phyloP scores from a whole-genome alignment of 257 asterid species.

The Linderniella brevidens region DNA sequence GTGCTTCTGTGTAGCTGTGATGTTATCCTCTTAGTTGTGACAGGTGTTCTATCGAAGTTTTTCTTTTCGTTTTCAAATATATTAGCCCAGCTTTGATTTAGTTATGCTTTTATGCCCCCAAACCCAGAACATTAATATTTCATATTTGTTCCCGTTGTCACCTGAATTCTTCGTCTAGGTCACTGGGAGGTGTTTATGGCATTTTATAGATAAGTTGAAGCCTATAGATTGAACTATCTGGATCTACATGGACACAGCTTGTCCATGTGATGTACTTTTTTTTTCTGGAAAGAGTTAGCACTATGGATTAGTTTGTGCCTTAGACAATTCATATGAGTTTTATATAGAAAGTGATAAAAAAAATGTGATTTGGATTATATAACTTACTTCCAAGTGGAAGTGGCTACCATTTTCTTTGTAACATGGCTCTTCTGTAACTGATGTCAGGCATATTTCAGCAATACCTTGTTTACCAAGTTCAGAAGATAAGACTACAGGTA shows the following conservation, averaged over 20 bases:
- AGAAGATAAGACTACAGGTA: constrained; percentile 89
- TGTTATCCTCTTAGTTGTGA: constrained; percentile 54
- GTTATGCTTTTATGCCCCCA: not conserved
- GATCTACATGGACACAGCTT: too few species aligned
- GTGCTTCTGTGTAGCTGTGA: constrained; percentile 79
- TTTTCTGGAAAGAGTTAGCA: too few species aligned
- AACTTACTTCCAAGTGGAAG: not conserved
- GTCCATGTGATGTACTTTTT: too few species aligned
- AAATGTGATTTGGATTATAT: not conserved
- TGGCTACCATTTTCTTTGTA: constrained; percentile 6
- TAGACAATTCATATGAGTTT: too few species aligned
- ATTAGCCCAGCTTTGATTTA: not conserved
- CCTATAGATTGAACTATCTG: too few species aligned
- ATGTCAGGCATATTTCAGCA: constrained; percentile 79
- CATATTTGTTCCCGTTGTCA: too few species aligned
- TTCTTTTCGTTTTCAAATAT: constrained; percentile 4
- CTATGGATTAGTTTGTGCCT: too few species aligned
- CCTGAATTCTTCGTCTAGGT: too few species aligned
- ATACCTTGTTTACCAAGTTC: constrained; percentile 84
- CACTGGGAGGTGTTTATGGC: too few species aligned
- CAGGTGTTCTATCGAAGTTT: constrained; percentile 30
- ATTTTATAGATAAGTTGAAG: too few species aligned
- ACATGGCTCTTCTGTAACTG: constrained; percentile 5
- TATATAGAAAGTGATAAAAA: too few species aligned
- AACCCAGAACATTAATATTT: too few species aligned